Conservation (phyloP, 768 basidiomycete species). For the Auriscalpium orientale region DNA sequence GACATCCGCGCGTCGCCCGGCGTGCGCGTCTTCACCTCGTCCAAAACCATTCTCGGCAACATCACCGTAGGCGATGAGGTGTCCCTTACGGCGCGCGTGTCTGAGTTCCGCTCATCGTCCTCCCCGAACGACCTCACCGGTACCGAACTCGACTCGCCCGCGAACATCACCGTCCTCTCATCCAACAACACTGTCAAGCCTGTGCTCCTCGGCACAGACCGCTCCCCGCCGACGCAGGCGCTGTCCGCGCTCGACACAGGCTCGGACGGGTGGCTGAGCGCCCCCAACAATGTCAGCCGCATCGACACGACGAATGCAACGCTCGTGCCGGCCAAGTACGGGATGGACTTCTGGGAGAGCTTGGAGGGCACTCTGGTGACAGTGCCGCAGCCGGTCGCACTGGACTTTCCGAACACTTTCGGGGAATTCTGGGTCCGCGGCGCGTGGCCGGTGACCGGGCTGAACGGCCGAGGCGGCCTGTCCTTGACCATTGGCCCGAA, state of each 20-base stretch:
- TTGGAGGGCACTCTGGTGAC: constrained; percentile 52
- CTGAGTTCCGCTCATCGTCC: constrained; percentile 41
- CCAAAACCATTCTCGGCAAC: constrained; percentile 26
- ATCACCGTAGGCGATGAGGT: constrained; percentile 40
- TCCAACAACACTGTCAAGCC: constrained; percentile 39
- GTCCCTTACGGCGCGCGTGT: constrained; percentile 36
- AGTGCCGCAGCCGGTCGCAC: constrained; percentile 37
- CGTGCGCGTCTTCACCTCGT: constrained; percentile 40
- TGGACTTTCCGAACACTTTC: constrained; percentile 44
- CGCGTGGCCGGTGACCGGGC: constrained; percentile 46
- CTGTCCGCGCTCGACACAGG: constrained; percentile 45
- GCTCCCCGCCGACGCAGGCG: constrained; percentile 42
- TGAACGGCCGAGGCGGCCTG: constrained; percentile 49
- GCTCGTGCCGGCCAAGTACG: constrained; percentile 43
- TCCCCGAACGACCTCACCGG: constrained; percentile 38
- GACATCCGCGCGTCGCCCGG: constrained; percentile 46
- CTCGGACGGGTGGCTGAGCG: constrained; percentile 45
- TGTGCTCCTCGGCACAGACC: constrained; percentile 44
- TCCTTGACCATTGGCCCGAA: constrained; percentile 41
- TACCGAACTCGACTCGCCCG: constrained; percentile 42
- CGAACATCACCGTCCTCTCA: constrained; percentile 37
- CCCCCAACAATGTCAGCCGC: constrained; percentile 45
- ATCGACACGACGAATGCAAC: constrained; percentile 39
- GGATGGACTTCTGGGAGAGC: constrained; percentile 60
- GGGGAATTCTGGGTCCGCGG: constrained; percentile 56